phyloP scores from a whole-genome alignment of 768 basidiomycete genomes.

The Boletus bicolor region DNA sequence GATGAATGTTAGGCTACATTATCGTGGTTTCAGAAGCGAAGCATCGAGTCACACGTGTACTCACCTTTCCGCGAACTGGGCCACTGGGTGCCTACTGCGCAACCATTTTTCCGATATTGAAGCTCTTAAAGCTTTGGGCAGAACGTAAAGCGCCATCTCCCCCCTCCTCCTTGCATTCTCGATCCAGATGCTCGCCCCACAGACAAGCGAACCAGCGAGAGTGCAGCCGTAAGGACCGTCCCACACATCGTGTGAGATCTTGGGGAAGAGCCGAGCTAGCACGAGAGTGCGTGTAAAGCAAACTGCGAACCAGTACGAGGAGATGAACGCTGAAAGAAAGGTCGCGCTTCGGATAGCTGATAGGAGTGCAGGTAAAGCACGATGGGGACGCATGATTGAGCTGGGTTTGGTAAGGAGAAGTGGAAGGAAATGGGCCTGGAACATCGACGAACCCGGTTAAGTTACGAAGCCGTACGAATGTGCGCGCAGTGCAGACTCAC shows the following conservation, averaged over 20 bases:
- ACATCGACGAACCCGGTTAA: conserved; percentile 1
- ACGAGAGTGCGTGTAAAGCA: conserved; percentile 67
- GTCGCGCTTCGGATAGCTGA: conserved; percentile 62
- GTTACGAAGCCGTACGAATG: not conserved
- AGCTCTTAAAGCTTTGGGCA: conserved; percentile 66
- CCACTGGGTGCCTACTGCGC: conserved; percentile 39
- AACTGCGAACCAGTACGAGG: conserved; percentile 66
- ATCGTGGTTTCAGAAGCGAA: conserved; percentile 10
- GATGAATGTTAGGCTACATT: conserved; percentile 51
- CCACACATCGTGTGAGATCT: conserved; percentile 73
- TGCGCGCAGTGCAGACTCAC: conserved; percentile 40
- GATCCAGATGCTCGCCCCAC: conserved; percentile 76
- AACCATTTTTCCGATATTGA: conserved; percentile 57
- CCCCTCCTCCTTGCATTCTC: conserved; percentile 69
- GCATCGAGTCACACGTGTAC: conserved; percentile 10
- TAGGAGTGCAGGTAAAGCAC: conserved; percentile 39
- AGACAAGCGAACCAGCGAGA: conserved; percentile 62
- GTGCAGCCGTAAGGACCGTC: conserved; percentile 73
- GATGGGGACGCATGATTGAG: conserved; percentile 44
- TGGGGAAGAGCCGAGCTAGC: conserved; percentile 60
- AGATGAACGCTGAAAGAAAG: conserved; percentile 71
- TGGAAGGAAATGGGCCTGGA: conserved; percentile 69
- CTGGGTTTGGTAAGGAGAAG: conserved; percentile 57
- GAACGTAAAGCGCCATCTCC: conserved; percentile 77
- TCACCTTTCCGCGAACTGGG: conserved; percentile 53